These are phyloP conservation scores for Globisporangium cylindrosporum DNA, from an alignment of 352 stramenopile species.

Conservation along the genomic window DNA sequence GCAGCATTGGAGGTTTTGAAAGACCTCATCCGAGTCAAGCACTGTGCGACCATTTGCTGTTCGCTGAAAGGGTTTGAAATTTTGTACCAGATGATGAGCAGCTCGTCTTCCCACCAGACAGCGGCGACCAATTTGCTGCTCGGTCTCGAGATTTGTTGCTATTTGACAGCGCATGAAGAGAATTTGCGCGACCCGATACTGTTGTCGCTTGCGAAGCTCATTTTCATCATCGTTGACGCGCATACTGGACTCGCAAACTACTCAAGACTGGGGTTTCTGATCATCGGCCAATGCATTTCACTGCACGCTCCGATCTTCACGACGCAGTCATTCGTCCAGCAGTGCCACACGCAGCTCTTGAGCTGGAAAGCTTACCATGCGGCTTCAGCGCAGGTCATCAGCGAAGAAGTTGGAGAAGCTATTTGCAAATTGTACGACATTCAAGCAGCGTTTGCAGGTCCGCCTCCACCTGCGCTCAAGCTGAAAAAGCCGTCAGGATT, in stretches of 20 bases:
- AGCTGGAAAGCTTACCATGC: background rate
- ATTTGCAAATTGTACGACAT: slow-evolving; percentile 2
- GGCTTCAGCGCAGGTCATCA: background rate
- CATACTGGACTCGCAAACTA: slow-evolving; percentile 10
- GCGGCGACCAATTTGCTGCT: slow-evolving; percentile 13
- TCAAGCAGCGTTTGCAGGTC: background rate
- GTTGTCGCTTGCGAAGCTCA: slow-evolving; percentile 26
- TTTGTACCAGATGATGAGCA: slow-evolving; percentile 34
- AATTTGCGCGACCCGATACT: slow-evolving; percentile 16
- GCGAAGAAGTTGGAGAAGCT: slow-evolving; percentile 5
- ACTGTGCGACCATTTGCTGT: slow-evolving; percentile 25
- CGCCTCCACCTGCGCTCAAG: background rate
- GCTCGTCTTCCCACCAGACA: slow-evolving; percentile 26
- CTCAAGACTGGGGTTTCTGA: slow-evolving; percentile 27
- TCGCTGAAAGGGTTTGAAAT: slow-evolving; percentile 21
- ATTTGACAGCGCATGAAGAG: slow-evolving; percentile 32
- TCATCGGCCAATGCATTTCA: slow-evolving; percentile 36
- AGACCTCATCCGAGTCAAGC: slow-evolving; percentile 25
- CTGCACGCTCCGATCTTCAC: slow-evolving; percentile 16
- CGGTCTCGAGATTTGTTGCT: slow-evolving; percentile 37
- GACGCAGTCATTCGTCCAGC: slow-evolving; percentile 27
- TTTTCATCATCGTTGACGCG: slow-evolving; percentile 20
- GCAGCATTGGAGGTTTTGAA: slow-evolving; percentile 31
- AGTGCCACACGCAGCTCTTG: slow-evolving; percentile 29
- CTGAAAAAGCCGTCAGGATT: background rate